These are phyloP conservation scores for Suhomyces anneliseae DNA, from an alignment of 1,139 yeast genomes.

Conservation along the genomic window DNA sequence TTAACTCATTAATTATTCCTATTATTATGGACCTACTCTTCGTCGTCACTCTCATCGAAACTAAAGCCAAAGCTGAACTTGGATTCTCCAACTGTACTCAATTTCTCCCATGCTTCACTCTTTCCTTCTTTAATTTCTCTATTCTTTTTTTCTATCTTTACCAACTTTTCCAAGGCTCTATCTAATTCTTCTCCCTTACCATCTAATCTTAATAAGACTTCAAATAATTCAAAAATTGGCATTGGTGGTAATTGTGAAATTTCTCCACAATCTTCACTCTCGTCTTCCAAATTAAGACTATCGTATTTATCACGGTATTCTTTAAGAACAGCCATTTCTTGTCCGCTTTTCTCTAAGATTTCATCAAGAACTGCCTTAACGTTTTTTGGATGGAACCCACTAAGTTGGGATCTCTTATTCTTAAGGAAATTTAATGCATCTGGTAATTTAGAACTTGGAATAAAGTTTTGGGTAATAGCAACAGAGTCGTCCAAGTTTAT, in stretches of 20 bases:
- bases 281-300: constrained; percentile 19
- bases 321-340: constrained; percentile 19
- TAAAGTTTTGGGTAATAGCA: constrained; percentile 86
- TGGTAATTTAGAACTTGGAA: constrained; percentile 60
- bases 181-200: constrained; percentile 34
- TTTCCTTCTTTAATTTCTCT: constrained; percentile 18
- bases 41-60: constrained; percentile 25
- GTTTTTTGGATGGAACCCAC: constrained; percentile 69
- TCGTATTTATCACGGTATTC: constrained; percentile 22
- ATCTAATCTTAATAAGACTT: constrained; percentile 39
- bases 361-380: constrained; percentile 40
- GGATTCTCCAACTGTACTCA: constrained; percentile 13
- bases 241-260: constrained; percentile 39
- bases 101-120: constrained; percentile 25
- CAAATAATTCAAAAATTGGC: constrained; percentile 61
- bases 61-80: constrained; percentile 34
- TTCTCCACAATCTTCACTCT: constrained; percentile 47
- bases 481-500: constrained; percentile 77
- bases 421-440: constrained; percentile 67
- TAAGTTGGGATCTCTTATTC: constrained; percentile 65
- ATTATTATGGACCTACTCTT: constrained; percentile 8
- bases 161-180: constrained; percentile 33
- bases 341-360: constrained; percentile 21
- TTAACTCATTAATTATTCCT: not conserved
- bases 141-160: constrained; percentile 27